Conservation (phyloP, 345 rosid genomes). For the Brassica rapa region DNA sequence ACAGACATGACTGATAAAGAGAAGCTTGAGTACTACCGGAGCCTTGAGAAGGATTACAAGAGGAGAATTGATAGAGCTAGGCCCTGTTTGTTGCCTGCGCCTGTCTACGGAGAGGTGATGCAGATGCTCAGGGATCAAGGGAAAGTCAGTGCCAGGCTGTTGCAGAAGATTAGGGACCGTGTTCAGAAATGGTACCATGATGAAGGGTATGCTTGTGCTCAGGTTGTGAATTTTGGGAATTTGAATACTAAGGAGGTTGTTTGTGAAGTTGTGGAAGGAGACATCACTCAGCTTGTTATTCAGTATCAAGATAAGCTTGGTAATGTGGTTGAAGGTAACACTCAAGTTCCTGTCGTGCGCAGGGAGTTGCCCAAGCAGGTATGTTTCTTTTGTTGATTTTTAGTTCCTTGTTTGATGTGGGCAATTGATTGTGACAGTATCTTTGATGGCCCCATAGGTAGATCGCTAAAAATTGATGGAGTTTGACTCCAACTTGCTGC, state of each 20-base stretch:
- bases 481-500: background rate
- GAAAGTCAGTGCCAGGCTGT: constrained; percentile 82
- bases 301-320: constrained; percentile 97
- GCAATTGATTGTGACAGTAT: background rate
- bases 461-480: background rate
- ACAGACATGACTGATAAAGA: constrained; percentile 97
- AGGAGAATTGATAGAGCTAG: constrained; percentile 81
- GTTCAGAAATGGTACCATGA: constrained; percentile 98
- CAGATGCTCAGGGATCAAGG: constrained; percentile 78
- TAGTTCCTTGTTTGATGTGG: background rate
- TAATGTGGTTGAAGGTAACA: constrained; percentile 92
- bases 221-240: constrained; percentile 96
- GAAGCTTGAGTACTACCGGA: constrained; percentile 77
- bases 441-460: background rate
- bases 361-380: constrained; percentile 93
- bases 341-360: constrained; percentile 73
- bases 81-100: constrained; percentile 72
- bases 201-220: constrained; percentile 97
- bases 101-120: constrained; percentile 66
- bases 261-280: constrained; percentile 98
- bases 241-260: constrained; percentile 94
- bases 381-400: background rate
- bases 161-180: constrained; percentile 94
- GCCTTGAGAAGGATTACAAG: constrained; percentile 88
- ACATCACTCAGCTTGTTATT: constrained; percentile 74